A percentile compares a stretch with the other conserved stretches of the same genome.
Conservation (phyloP, 164 flowering plant species). For the Santalum album region DNA sequence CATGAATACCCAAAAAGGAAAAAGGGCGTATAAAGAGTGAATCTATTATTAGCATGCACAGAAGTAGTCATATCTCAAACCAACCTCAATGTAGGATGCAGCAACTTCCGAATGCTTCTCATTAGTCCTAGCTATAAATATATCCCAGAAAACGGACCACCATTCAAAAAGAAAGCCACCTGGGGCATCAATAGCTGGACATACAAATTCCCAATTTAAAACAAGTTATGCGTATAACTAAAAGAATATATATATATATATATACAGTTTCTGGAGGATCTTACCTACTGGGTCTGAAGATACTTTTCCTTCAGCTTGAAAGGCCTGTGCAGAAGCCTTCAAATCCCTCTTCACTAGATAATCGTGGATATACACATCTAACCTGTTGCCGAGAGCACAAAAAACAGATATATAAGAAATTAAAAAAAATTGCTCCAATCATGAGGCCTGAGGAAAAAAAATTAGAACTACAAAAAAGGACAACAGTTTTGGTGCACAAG, state of each 20-base stretch:
- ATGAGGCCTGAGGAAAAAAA: not conserved
- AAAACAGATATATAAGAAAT: not conserved
- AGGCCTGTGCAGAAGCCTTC: constrained; percentile 72
- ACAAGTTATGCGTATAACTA: not conserved
- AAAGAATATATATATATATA: too few species aligned
- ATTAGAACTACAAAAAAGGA: not conserved
- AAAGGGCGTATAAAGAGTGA: too few species aligned
- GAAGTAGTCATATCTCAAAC: constrained; percentile 3
- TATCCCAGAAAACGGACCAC: constrained; percentile 83
- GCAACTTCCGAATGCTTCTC: constrained; percentile 78
- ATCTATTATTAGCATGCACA: not conserved
- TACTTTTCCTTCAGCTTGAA: constrained; percentile 73
- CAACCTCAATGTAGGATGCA: constrained; percentile 69
- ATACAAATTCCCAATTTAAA: constrained; percentile 2
- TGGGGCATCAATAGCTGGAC: constrained; percentile 72
- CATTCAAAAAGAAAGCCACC: constrained; percentile 73
- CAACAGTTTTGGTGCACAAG: too few species aligned
- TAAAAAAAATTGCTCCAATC: not conserved
- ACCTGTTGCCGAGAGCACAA: constrained; percentile 25
- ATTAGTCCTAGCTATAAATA: constrained; percentile 65
- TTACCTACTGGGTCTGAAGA: constrained; percentile 73
- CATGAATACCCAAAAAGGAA: too few species aligned
- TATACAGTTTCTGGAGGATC: not conserved
- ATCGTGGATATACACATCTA: constrained; percentile 74
- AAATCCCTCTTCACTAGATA: constrained; percentile 66